Conservation (phyloP, 306 rosid genomes). For the Vigna nakashimae region DNA sequence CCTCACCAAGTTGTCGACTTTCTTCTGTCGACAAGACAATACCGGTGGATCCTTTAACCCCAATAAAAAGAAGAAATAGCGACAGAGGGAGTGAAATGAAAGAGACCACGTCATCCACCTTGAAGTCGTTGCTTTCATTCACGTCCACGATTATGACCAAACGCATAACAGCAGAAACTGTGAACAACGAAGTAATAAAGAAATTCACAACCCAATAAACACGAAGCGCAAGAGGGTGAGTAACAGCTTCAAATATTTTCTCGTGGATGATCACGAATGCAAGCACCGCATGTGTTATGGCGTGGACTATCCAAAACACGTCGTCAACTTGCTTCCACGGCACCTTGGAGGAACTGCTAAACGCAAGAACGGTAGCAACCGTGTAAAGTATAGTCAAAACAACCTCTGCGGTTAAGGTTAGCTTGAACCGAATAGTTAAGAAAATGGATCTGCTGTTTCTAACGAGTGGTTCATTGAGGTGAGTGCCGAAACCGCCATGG, state of each 20-base stretch:
- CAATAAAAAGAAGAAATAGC: conserved; percentile 53
- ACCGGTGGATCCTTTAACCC: conserved; percentile 64
- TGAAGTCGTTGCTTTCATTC: conserved; percentile 32
- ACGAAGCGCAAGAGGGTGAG: conserved; percentile 63
- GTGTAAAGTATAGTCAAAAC: conserved; percentile 53
- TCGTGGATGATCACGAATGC: conserved; percentile 60
- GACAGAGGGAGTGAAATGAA: conserved; percentile 59
- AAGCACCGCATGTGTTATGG: conserved; percentile 57
- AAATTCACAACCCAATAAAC: conserved; percentile 63
- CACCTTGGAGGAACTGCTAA: conserved; percentile 29
- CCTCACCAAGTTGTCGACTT: conserved; percentile 42
- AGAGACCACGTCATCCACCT: conserved; percentile 59
- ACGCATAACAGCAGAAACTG: conserved; percentile 65
- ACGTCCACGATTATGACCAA: conserved; percentile 36
- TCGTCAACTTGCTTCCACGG: conserved; percentile 60
- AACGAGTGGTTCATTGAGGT: conserved; percentile 55
- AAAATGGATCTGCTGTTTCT: conserved; percentile 4
- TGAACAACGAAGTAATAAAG: conserved; percentile 50
- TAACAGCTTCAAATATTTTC: conserved; percentile 52
- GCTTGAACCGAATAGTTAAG: conserved; percentile 53
- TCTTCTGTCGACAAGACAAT: conserved; percentile 48
- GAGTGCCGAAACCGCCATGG: conserved; percentile 3
- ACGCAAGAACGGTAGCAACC: conserved; percentile 47
- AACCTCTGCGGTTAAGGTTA: conserved; percentile 48
- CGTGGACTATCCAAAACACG: conserved; percentile 66